Base-by-base conservation (phyloP, 108 stramenopile genomes). In the Discostella pseudostelligera region DNA sequence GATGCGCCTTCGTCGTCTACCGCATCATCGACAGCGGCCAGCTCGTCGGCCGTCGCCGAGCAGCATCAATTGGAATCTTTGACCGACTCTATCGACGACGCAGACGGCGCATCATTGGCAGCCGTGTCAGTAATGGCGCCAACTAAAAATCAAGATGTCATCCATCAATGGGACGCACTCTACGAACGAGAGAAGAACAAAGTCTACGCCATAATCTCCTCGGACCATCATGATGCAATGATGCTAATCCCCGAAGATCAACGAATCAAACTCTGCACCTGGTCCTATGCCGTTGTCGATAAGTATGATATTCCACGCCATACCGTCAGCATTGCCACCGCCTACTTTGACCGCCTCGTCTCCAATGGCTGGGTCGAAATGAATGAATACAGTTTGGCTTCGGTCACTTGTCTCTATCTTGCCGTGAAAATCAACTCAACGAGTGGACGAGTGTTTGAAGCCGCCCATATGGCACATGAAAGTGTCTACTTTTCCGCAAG, bases 91-190 rank as follows among this genome's bases (percentile, higher is more conserved):
- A n/a, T n/a, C 32, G 32, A 32, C 3, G 32, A 5, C 32, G 32
- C 3, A 4, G 32, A 32, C 32, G 32, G 32, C 32, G 4, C 3
- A 5, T 5, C 32, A 32, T 32, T 5, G 5, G 3, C 32, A 5
- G 32, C 32, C 3, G 32, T 5, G 32, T 4, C 5, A 5, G 32
- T 5, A 5, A 32, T 32, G 32, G 32, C 32, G 32, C 32, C 51
- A 4, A n/a, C n/a, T n/a, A n/a, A n/a, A n/a, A 13, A 53, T 29
- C 51, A 53, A 53, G 59, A 60, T 17, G 8, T 25, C 20, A 0
- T 25, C 43, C 2, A 20, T 8, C 14, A 45, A 29, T 60, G 59
- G 59, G 59, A 60, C 26, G 59, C 59, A 39, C 59, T 60, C 59
- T 36, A 40, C 59, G 59, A 60, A 4, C 59, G 59, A 21, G 59